A percentile compares a stretch with the other conserved stretches of the same genome.
Conservation (phyloP, 1,284 basidiomycete species). For the Amylostereum areolatum region DNA sequence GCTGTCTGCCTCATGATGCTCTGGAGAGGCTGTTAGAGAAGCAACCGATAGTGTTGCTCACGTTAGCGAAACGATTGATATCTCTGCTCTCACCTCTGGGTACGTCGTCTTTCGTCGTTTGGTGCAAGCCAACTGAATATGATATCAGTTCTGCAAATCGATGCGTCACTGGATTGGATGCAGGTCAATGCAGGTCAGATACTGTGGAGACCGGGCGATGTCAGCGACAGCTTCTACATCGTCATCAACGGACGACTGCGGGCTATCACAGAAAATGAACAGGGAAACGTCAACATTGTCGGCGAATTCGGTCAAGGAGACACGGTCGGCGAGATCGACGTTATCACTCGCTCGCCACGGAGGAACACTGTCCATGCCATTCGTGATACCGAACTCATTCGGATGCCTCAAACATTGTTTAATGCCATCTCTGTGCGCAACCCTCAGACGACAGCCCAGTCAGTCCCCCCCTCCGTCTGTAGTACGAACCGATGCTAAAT, state of each 20-base stretch:
- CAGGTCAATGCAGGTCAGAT: constrained; percentile 93
- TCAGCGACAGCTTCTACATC: constrained; percentile 94
- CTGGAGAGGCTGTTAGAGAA: constrained; percentile 90
- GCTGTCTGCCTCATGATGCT: constrained; percentile 86
- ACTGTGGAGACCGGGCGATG: constrained; percentile 87
- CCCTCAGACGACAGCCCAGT: constrained; percentile 94
- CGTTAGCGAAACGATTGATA: constrained; percentile 93
- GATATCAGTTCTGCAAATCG: constrained; percentile 86
- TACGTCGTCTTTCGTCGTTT: constrained; percentile 26
- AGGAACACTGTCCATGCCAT: constrained; percentile 95
- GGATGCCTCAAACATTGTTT: constrained; percentile 96
- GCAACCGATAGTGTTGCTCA: constrained; percentile 90
- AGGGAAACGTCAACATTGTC: constrained; percentile 74
- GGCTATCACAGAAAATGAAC: constrained; percentile 68
- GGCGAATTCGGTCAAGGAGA: constrained; percentile 95
- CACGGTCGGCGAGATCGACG: constrained; percentile 89
- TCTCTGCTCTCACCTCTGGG: constrained; percentile 90
- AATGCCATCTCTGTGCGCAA: constrained; percentile 93
- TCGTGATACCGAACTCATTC: constrained; percentile 95
- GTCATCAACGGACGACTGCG: constrained; percentile 96
- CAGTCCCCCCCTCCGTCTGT: constrained; percentile 20
- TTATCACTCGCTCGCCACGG: constrained; percentile 88
- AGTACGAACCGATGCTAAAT: no score
- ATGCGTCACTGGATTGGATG: constrained; percentile 97
- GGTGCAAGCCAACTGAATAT: constrained; percentile 1